These are phyloP conservation scores for Ramalina peruviana DNA, from an alignment of 495 filamentous ascomycete species.

Conservation along the genomic window DNA sequence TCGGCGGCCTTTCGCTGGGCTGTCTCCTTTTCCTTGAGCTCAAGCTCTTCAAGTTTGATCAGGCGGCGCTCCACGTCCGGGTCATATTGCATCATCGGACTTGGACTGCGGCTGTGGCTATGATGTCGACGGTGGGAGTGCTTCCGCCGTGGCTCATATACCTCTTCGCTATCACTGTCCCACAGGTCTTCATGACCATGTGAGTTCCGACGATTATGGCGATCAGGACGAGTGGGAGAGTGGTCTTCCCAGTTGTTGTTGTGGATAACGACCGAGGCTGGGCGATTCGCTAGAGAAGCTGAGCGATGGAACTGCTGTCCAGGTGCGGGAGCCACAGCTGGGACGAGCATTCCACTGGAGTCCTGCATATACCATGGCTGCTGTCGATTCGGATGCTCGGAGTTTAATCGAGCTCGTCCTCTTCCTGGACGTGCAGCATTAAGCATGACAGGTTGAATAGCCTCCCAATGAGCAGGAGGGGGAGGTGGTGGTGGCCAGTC, in stretches of 20 bases:
- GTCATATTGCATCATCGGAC: constrained; percentile 8
- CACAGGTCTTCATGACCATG: constrained; percentile 6
- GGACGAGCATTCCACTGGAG: constrained; percentile 12
- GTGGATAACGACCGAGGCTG: constrained; percentile 15
- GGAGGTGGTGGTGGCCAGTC: no score
- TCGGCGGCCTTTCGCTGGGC: constrained; percentile 7
- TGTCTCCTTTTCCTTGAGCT: constrained; percentile 9
- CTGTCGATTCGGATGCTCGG: constrained; percentile 7
- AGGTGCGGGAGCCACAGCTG: constrained; percentile 4
- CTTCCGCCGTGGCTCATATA: not conserved
- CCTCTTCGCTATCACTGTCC: constrained; percentile 11
- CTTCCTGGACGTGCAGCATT: constrained; percentile 1
- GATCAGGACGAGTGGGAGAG: constrained; percentile 1
- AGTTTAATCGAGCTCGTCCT: constrained; percentile 2
- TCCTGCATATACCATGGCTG: constrained; percentile 8
- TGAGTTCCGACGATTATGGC: constrained; percentile 4
- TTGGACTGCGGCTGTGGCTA: constrained; percentile 4
- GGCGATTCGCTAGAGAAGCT: constrained; percentile 4
- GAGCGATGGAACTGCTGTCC: constrained; percentile 10
- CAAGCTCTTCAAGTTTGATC: constrained; percentile 14
- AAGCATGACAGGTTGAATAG: constrained; percentile 4
- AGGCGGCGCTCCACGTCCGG: constrained; percentile 8
- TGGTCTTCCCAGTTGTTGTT: constrained; percentile 12
- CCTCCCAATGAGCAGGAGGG: no score
- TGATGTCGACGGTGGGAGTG: not conserved